Evolutionary conservation across 2,329 filamentous ascomycete species (phyloP).

Genomic region (Nectriaceae sp.): DNA sequence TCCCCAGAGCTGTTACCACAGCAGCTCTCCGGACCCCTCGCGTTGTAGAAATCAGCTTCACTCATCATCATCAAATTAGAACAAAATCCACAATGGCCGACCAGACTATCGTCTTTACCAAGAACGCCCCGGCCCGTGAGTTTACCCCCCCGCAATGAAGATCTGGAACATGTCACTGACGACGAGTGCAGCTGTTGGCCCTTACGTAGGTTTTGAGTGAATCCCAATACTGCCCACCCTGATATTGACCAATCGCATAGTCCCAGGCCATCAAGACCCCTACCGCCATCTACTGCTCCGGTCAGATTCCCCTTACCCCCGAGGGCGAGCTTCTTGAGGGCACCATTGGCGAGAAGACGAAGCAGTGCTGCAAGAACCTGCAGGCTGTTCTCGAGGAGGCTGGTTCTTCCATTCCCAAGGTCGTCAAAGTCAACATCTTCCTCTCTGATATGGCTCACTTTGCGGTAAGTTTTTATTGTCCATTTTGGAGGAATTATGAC

Average conservation of each 20-base stretch:
- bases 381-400: conserved; percentile 81
- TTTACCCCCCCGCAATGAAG: conserved; percentile 16
- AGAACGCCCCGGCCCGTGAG: conserved; percentile 61
- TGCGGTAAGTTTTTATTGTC: conserved; percentile 46
- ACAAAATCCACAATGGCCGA: conserved; percentile 47
- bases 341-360: conserved; percentile 64
- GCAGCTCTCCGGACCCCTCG: conserved; percentile 19
- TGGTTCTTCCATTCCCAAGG: conserved; percentile 73
- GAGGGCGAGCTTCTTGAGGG: conserved; percentile 58
- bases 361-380: conserved; percentile 72
- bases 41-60: conserved; percentile 29
- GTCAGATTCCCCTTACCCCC: conserved; percentile 70
- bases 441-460: conserved; percentile 91
- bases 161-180: conserved; percentile 9
- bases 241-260: conserved; percentile 37
- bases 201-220: conserved; percentile 56
- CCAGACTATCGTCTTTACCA: conserved; percentile 55
- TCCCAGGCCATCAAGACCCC: conserved; percentile 69
- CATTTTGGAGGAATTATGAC: background rate
- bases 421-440: conserved; percentile 93
- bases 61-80: conserved; percentile 31
- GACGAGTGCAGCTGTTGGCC: conserved; percentile 53
- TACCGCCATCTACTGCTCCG: conserved; percentile 66
- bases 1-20: conserved; percentile 1
- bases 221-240: background rate